Evolutionary conservation across 352 stramenopile genomes (phyloP), one percentile per base, ranked within the genome.

Genomic region (Globisporangium carolinianum): DNA sequence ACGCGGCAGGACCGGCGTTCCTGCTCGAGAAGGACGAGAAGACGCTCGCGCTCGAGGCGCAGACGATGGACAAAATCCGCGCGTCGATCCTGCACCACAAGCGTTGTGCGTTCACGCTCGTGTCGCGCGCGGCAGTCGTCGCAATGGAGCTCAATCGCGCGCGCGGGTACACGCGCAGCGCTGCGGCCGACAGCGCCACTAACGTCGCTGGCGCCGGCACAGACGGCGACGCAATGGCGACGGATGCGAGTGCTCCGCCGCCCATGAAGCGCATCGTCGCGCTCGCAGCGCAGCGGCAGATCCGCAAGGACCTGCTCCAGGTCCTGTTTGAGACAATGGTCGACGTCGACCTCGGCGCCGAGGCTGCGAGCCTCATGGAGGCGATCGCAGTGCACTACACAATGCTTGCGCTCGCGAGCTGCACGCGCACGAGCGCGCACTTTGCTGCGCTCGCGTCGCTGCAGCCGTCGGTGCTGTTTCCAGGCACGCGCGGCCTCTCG

Each of bases 21-120:
- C 61, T 91, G 66, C 61, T 92, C 7, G 86, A 94, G 57, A 95
- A 95, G 55, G 86, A 95, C 58, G 82, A 94, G 37, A 87, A 91
- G 56, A 94, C 86, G 6, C 70, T 94, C 8, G 67, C 82, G 37
- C 61, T 95, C 47, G 86, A 95, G 56, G 66, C 63, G 1, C 64
- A 87, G 41, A 88, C 86, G 38, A 83, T 83, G 56, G 61, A 53
- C 18, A 87, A 80, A 57, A 82, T 95, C 12, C 69, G 80, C 14
- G 51, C 59, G 12, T 78, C 76, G 4, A 89, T 94, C 59, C 60
- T 90, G 18, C 66, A 84, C 36, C 83, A 94, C 65, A 95, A 95
- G 58, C 65, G 65, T 6, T 75, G 73, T 43, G 86, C 86, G 2
- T 95, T 91, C 62, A 61, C 72, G 35, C 87, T 95, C 66, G 59